These are phyloP conservation scores for Pseudogymnoascus sp. DNA, from an alignment of 2,329 filamentous ascomycete species.

Conservation along the genomic window DNA sequence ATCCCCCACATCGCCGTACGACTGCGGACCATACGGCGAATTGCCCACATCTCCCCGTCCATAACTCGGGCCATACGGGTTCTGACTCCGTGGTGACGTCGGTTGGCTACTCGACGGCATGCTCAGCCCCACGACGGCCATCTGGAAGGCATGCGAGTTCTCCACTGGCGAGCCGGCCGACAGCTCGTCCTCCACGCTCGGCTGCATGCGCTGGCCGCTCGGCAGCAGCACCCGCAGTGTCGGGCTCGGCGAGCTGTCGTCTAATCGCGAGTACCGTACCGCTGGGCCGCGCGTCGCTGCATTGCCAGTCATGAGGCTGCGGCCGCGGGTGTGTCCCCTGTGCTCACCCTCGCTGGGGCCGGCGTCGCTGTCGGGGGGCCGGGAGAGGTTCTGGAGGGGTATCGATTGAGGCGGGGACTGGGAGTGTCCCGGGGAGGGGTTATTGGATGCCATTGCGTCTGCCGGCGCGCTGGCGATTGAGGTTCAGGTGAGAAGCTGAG, in stretches of 20 bases:
- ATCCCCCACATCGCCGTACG: conserved; percentile 17
- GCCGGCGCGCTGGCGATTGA: not conserved
- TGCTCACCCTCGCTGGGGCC: not conserved
- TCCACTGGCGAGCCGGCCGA: conserved; percentile 24
- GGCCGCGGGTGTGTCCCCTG: conserved; percentile 24
- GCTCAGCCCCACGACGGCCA: conserved; percentile 14
- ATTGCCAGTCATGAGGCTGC: conserved; percentile 25
- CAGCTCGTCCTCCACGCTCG: conserved; percentile 15
- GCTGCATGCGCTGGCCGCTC: conserved; percentile 12
- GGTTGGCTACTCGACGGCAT: conserved; percentile 15
- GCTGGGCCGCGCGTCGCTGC: conserved; percentile 22
- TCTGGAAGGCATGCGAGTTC: conserved; percentile 26
- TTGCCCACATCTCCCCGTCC: conserved; percentile 19
- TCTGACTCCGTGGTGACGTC: conserved; percentile 24
- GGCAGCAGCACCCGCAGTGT: conserved; percentile 14
- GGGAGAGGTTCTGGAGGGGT: conserved; percentile 57
- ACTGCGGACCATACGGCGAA: conserved; percentile 22
- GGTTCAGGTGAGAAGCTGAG: not conserved
- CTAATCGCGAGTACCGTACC: conserved; percentile 27
- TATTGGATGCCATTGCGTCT: conserved; percentile 41
- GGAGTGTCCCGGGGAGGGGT: conserved; percentile 35
- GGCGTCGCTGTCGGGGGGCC: conserved; percentile 27
- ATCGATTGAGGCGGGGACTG: conserved; percentile 54
- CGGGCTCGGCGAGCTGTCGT: conserved; percentile 24
- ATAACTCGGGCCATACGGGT: conserved; percentile 27